Evolutionary conservation across 345 rosid genomes (phyloP).

Genomic region (Citrus maxima): DNA sequence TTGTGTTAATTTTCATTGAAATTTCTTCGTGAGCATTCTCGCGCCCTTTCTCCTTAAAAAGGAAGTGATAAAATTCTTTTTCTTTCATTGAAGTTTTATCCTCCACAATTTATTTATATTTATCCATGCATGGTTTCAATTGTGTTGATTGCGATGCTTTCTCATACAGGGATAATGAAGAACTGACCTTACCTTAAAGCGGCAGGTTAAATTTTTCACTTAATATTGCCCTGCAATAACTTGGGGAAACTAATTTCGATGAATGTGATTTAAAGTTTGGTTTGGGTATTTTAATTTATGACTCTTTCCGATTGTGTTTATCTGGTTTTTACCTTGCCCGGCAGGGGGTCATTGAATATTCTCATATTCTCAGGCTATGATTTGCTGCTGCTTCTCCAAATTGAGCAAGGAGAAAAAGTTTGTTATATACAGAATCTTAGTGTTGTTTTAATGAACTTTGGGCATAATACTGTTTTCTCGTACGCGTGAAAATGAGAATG

Average conservation of each 20-base stretch:
- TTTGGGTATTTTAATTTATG: neutral
- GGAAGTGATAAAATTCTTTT: neutral
- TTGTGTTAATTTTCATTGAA: neutral
- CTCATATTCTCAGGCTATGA: neutral
- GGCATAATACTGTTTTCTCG: too few species aligned
- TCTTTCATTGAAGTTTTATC: neutral
- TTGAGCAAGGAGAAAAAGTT: neutral
- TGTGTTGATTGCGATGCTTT: neutral
- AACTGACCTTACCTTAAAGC: neutral
- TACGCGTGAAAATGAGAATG: neutral
- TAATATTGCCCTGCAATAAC: too few species aligned
- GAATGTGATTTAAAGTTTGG: neutral
- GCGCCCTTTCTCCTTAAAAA: neutral
- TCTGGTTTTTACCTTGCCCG: neutral
- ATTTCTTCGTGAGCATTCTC: neutral
- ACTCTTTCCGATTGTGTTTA: neutral
- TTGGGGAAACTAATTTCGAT: neutral
- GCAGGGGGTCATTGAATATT: neutral
- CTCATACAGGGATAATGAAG: neutral
- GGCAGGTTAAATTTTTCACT: too few species aligned
- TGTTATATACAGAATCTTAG: neutral
- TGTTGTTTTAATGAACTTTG: neutral
- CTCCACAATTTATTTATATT: neutral
- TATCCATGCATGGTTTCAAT: neutral
- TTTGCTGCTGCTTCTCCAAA: neutral